Conservation (phyloP, 768 basidiomycete genomes). For the Auricularia auricula-judae region DNA sequence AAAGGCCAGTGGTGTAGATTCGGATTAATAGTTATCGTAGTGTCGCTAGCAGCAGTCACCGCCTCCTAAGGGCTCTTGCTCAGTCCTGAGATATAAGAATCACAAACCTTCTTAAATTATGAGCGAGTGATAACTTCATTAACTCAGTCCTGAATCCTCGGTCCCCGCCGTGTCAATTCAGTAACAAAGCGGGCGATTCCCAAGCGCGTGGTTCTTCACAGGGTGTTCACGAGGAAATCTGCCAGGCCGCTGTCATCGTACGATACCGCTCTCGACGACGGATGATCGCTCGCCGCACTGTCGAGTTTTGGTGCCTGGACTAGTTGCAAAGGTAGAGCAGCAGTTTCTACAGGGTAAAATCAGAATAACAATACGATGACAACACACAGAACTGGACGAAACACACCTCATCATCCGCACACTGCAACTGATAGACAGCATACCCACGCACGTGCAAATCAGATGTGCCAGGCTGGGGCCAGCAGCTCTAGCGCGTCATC, state of each 20-base stretch:
- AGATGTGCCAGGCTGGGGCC: constrained; percentile 64
- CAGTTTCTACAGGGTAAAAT: constrained; percentile 38
- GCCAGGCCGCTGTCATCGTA: constrained; percentile 90
- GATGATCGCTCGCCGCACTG: constrained; percentile 55
- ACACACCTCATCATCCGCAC: constrained; percentile 80
- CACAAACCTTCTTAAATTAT: no score
- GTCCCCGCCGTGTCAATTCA: no score
- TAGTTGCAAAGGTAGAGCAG: constrained; percentile 90
- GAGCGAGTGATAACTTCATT: no score
- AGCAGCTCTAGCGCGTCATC: constrained; percentile 94
- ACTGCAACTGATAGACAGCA: constrained; percentile 80
- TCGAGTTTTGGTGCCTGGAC: constrained; percentile 98
- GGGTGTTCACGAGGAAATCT: constrained; percentile 85
- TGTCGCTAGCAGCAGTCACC: no score
- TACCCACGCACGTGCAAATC: constrained; percentile 90
- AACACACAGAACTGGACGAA: no score
- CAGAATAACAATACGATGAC: no score
- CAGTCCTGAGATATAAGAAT: no score
- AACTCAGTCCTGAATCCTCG: no score
- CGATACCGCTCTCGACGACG: constrained; percentile 56
- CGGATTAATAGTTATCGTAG: no score
- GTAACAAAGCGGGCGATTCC: constrained; percentile 94
- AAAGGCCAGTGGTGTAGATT: no score
- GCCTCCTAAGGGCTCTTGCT: no score
- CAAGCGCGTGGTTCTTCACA: constrained; percentile 71